Percentiles rank a stretch among this genome's conserved stretches.
Conservation (phyloP, 2,329 filamentous ascomycete genomes). For the Graphium sp. region DNA sequence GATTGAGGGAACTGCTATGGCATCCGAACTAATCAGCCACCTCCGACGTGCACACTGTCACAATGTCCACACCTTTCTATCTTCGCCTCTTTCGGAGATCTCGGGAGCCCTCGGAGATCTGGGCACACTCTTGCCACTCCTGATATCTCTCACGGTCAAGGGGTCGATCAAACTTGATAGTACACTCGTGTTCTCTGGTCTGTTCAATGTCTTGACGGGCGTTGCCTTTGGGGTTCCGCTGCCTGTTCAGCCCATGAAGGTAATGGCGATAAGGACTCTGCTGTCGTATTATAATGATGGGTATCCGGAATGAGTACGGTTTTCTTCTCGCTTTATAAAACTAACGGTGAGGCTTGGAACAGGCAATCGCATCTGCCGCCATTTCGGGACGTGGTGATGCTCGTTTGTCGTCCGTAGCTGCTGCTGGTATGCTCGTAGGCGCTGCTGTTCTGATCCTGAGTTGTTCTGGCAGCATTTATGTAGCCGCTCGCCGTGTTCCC, state of each 20-base stretch:
- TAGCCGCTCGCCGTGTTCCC: slow-evolving; percentile 59
- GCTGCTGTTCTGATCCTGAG: slow-evolving; percentile 60
- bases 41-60: slow-evolving; percentile 18
- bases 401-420: slow-evolving; percentile 35
- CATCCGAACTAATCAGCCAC: too few species aligned
- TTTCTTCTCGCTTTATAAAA: neutral
- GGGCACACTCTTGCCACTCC: slow-evolving; percentile 75
- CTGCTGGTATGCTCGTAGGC: slow-evolving; percentile 61
- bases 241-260: slow-evolving; percentile 78
- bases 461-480: slow-evolving; percentile 59
- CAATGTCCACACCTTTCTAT: slow-evolving; percentile 30
- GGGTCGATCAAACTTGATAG: slow-evolving; percentile 65
- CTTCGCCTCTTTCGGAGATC: slow-evolving; percentile 48
- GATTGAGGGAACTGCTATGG: too few species aligned
- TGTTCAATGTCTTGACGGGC: slow-evolving; percentile 76
- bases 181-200: slow-evolving; percentile 75
- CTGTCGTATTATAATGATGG: too few species aligned
- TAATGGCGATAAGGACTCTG: too few species aligned
- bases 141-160: slow-evolving; percentile 69
- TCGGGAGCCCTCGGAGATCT: slow-evolving; percentile 79
- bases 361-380: slow-evolving; percentile 82
- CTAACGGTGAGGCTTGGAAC: slow-evolving; percentile 4
- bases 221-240: slow-evolving; percentile 72
- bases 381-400: slow-evolving; percentile 46
- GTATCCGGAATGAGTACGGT: too few species aligned